phyloP scores from a whole-genome alignment of 331 rosid genomes.

The Acacia concinna region DNA sequence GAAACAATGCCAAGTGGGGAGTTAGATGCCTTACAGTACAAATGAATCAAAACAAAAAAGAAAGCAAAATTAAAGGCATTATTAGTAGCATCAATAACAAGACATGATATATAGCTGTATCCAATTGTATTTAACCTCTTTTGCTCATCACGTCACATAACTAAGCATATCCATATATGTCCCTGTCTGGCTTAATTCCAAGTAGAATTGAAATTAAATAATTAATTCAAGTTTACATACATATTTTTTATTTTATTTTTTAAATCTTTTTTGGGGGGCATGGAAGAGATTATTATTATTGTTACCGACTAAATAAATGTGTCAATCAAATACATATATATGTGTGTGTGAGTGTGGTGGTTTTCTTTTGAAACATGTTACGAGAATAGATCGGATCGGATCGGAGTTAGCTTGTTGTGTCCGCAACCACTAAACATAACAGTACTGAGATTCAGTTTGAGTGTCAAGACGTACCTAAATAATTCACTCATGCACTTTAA shows the following conservation, averaged over 20 bases:
- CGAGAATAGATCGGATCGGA: too few relatives aligned
- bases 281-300: conserved; percentile 38
- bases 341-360: background rate
- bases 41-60: conserved; percentile 75
- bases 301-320: conserved; percentile 28
- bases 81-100: conserved; percentile 46
- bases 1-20: conserved; percentile 45
- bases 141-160: conserved; percentile 48
- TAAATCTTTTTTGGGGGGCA: background rate
- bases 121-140: conserved; percentile 71
- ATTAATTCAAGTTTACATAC: too few relatives aligned
- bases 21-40: conserved; percentile 66
- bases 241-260: conserved; percentile 5
- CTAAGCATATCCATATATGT: conserved; percentile 66
- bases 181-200: conserved; percentile 55
- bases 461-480: conserved; percentile 38
- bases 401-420: conserved; percentile 51
- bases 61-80: conserved; percentile 46
- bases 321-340: conserved; percentile 29
- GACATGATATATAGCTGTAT: conserved; percentile 61
- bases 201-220: conserved; percentile 30
- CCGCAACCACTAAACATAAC: conserved; percentile 52
- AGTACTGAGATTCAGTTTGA: conserved; percentile 40
- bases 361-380: conserved; percentile 44
- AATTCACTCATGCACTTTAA: conserved; percentile 49